phyloP scores from a whole-genome alignment of 352 stramenopile genomes.

The Globisporangium apiculatum region DNA sequence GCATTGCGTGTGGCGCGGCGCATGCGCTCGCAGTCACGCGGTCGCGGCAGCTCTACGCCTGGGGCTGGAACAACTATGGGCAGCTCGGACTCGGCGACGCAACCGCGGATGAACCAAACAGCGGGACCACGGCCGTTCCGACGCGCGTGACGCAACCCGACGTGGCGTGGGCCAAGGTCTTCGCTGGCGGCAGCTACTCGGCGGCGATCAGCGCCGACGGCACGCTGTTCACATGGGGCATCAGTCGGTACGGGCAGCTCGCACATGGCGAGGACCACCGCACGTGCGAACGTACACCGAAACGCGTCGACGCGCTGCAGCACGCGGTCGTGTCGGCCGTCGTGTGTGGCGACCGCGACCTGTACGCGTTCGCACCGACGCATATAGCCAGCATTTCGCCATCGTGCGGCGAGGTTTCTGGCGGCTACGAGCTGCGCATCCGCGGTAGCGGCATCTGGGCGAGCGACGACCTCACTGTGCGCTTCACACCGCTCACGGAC shows the following conservation, averaged over 20 bases:
- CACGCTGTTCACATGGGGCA: conserved; percentile 56
- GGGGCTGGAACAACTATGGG: conserved; percentile 77
- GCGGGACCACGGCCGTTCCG: conserved; percentile 15
- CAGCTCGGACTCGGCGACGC: conserved; percentile 56
- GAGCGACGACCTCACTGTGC: conserved; percentile 69
- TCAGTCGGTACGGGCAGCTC: conserved; percentile 40
- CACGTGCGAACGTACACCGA: conserved; percentile 25
- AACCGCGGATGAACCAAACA: not conserved
- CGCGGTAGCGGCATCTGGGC: conserved; percentile 70
- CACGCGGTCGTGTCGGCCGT: conserved; percentile 29
- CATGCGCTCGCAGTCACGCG: conserved; percentile 65
- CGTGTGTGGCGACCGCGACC: conserved; percentile 35
- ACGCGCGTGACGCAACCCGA: conserved; percentile 10
- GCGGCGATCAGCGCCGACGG: conserved; percentile 29
- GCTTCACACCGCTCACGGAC: conserved; percentile 59
- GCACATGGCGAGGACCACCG: conserved; percentile 18
- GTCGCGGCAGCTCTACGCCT: conserved; percentile 48
- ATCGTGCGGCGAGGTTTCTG: conserved; percentile 37
- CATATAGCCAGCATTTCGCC: conserved; percentile 37
- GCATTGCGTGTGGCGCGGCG: conserved; percentile 52
- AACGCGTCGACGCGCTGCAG: conserved; percentile 30
- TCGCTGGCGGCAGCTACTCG: conserved; percentile 58
- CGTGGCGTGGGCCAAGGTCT: conserved; percentile 37
- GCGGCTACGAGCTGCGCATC: conserved; percentile 55
- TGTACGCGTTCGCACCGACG: conserved; percentile 63